Evolutionary conservation across 129 eudicot species (phyloP), one percentile per base, ranked within the genome.

Genomic region (Artemisia annua): DNA sequence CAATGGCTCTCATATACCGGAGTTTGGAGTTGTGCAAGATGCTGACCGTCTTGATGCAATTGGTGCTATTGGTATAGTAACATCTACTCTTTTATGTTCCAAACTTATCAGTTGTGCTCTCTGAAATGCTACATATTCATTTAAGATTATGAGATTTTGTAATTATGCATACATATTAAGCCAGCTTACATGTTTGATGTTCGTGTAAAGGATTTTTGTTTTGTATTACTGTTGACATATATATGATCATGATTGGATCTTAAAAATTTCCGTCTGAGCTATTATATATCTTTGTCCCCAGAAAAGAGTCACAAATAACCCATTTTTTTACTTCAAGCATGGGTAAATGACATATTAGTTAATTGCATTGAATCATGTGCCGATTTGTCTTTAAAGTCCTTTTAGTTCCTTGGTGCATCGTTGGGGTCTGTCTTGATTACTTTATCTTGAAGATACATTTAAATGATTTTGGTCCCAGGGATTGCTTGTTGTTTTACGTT

Each of bases 11-110:
- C 66, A 59, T 50, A 75, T 77, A 48, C 71, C 74, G 19, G 98
- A 94, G 76, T 90, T 87, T 71, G 92, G 91, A 68, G 87, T 94
- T 44, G 98, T 88, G 70, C 98, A 94, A 88, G 97, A 94, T 88
- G 98, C 98, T 67, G 98, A 94, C 73, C 89, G 98, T n/a, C 98
- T 90, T 74, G 98, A 94, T 81, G 98, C 98, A 26, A 94, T 90
- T 82, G 98, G 98, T 69, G 98, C 98, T 24, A 90, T 94, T 70
- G 98, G 98, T 94, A 84, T 57, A 50, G 63, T n/a, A n/a, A 32
- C 48, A 28, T 54, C 11, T 68, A 9, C 63, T 39, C n/a, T 12
- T 76, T 68, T 67, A 11, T 3, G 0, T 10, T 28, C 26, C 22
- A 17, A 30, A 24, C 35, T 57, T 11, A 55, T 66, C 22, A 44